phyloP scores from a whole-genome alignment of 805 yeast genomes.

The Limtongia smithiae region DNA sequence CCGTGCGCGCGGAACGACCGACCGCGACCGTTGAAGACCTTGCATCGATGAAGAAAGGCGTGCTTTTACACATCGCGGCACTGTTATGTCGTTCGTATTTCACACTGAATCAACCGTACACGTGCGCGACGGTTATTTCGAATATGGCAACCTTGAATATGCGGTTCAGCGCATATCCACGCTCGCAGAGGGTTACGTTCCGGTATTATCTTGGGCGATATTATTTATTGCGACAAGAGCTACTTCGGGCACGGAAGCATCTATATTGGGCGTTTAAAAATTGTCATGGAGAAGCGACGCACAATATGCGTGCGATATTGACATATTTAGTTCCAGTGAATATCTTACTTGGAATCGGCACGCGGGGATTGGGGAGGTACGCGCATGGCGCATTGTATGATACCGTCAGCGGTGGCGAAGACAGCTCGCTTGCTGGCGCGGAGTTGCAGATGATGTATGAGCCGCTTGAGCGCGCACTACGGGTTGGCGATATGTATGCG shows the following conservation, averaged over 20 bases:
- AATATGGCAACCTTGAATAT: slow-evolving; percentile 51
- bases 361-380: slow-evolving; percentile 35
- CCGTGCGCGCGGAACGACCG: slow-evolving; percentile 50
- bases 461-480: slow-evolving; percentile 41
- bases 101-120: slow-evolving; percentile 34
- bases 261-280: slow-evolving; percentile 52
- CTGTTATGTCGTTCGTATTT: slow-evolving; percentile 57
- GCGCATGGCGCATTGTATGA: slow-evolving; percentile 25
- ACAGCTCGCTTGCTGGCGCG: slow-evolving; percentile 18
- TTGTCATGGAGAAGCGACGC: slow-evolving; percentile 34
- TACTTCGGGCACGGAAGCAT: slow-evolving; percentile 52
- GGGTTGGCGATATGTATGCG: slow-evolving; percentile 44
- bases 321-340: slow-evolving; percentile 51
- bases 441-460: slow-evolving; percentile 40
- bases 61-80: slow-evolving; percentile 53
- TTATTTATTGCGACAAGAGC: slow-evolving; percentile 51
- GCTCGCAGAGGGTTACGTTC: slow-evolving; percentile 52
- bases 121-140: slow-evolving; percentile 49
- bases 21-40: slow-evolving; percentile 19
- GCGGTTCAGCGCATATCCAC: slow-evolving; percentile 41
- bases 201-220: slow-evolving; percentile 56
- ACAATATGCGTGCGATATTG: slow-evolving; percentile 45
- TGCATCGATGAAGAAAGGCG: slow-evolving; percentile 42
- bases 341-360: slow-evolving; percentile 53
- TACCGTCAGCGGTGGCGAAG: too few relatives aligned